Conservation (phyloP, 257 asterid genomes). For the Parsonsia alboflavescens region DNA sequence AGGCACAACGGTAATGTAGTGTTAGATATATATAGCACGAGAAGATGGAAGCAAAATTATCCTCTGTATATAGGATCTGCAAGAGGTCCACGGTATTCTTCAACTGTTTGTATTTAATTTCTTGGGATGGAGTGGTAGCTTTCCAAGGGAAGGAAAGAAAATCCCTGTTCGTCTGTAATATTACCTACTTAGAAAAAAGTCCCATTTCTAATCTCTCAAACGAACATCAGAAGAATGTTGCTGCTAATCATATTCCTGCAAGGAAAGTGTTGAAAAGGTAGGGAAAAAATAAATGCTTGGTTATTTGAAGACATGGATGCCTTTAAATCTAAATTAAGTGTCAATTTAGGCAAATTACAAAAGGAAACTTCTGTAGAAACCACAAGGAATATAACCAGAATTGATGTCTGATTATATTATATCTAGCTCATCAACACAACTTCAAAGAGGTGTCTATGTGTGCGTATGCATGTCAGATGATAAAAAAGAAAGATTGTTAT, state of each 20-base stretch:
- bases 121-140: conserved; percentile 1
- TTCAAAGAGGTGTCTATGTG: too few species aligned
- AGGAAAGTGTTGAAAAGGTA: too few species aligned
- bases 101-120: neutral
- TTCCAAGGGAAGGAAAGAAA: conserved; percentile 8
- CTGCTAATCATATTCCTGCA: conserved; percentile 15
- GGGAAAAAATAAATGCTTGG: neutral
- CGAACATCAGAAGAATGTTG: conserved; percentile 3
- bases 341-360: neutral
- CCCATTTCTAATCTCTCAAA: conserved; percentile 10
- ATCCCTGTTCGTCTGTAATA: conserved; percentile 3
- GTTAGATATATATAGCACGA: neutral
- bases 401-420: neutral
- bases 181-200: conserved; percentile 3
- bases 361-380: neutral
- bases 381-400: neutral
- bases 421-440: neutral
- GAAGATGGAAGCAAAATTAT: conserved; percentile 1
- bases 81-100: conserved; percentile 10
- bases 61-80: neutral
- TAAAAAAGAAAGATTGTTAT: neutral
- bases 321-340: neutral
- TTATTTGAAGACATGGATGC: neutral
- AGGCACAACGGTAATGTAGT: neutral
- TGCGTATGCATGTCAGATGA: too few species aligned